These are phyloP conservation scores for Lupinus albus DNA, from an alignment of 306 rosid species.

Conservation along the genomic window DNA sequence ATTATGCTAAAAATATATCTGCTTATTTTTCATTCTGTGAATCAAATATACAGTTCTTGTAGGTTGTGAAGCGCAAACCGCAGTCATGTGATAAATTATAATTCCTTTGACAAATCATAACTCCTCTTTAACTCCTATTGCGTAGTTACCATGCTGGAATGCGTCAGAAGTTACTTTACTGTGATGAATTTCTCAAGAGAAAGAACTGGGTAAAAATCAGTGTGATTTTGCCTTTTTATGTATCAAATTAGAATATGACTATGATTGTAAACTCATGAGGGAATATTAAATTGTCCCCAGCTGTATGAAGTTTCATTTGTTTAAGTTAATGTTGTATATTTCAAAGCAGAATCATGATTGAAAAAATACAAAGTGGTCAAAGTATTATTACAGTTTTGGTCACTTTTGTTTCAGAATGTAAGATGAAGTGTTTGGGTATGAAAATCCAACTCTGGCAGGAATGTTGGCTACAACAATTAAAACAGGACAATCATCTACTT, in stretches of 20 bases:
- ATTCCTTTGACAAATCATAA: background rate
- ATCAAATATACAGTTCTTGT: background rate
- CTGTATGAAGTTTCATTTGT: slow-evolving; percentile 46
- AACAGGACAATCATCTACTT: slow-evolving; percentile 16
- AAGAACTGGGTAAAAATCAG: no score
- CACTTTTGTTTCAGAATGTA: slow-evolving; percentile 70
- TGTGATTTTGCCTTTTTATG: no score
- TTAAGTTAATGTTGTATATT: slow-evolving; percentile 16
- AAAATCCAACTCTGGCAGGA: slow-evolving; percentile 95
- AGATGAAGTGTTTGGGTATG: slow-evolving; percentile 74
- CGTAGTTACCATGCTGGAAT: background rate
- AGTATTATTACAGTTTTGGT: slow-evolving; percentile 66
- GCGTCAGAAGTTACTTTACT: background rate
- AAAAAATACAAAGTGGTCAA: slow-evolving; percentile 5
- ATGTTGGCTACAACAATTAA: slow-evolving; percentile 72
- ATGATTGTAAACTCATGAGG: no score
- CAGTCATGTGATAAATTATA: background rate
- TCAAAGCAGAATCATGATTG: slow-evolving; percentile 15
- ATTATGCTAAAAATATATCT: background rate
- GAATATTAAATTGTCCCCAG: slow-evolving; percentile 66
- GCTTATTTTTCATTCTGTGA: background rate
- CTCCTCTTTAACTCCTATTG: background rate
- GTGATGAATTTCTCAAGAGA: background rate
- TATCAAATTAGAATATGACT: background rate
- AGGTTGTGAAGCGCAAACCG: background rate